Evolutionary conservation across 2,329 filamentous ascomycete genomes (phyloP).

Genomic region (Tolypocladium capitatum): DNA sequence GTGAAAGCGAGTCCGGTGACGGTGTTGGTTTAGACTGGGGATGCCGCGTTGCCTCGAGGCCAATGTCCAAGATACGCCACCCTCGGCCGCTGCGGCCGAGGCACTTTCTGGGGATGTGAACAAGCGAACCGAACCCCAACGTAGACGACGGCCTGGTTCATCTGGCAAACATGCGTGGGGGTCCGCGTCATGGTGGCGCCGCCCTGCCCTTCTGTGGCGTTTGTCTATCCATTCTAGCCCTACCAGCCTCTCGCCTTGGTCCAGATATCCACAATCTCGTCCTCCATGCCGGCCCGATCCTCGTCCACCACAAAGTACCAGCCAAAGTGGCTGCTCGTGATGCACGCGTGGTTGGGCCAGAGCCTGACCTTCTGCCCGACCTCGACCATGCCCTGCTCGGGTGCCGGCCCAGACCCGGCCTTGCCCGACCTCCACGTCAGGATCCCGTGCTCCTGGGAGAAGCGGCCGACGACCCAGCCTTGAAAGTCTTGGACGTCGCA

Average conservation of each 20-base stretch:
- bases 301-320: slow-evolving; percentile 67
- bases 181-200: too few relatives aligned
- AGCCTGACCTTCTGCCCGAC: slow-evolving; percentile 57
- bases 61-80: too few relatives aligned
- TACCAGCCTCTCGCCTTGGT: slow-evolving; percentile 14
- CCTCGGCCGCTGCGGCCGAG: too few relatives aligned
- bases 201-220: too few relatives aligned
- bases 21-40: too few relatives aligned
- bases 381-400: slow-evolving; percentile 20
- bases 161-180: too few relatives aligned
- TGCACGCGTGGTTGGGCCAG: slow-evolving; percentile 74
- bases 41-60: too few relatives aligned
- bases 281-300: slow-evolving; percentile 33
- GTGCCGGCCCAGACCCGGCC: slow-evolving; percentile 13
- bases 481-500: slow-evolving; percentile 22
- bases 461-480: slow-evolving; percentile 55
- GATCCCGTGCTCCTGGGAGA: slow-evolving; percentile 71
- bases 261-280: slow-evolving; percentile 65
- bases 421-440: slow-evolving; percentile 37
- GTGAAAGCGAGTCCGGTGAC: too few relatives aligned
- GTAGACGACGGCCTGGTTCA: too few relatives aligned
- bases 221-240: neutral
- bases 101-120: too few relatives aligned
- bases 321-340: slow-evolving; percentile 56
- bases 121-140: too few relatives aligned